Conservation (phyloP, 257 asterid species). For the Echium plantagineum region DNA sequence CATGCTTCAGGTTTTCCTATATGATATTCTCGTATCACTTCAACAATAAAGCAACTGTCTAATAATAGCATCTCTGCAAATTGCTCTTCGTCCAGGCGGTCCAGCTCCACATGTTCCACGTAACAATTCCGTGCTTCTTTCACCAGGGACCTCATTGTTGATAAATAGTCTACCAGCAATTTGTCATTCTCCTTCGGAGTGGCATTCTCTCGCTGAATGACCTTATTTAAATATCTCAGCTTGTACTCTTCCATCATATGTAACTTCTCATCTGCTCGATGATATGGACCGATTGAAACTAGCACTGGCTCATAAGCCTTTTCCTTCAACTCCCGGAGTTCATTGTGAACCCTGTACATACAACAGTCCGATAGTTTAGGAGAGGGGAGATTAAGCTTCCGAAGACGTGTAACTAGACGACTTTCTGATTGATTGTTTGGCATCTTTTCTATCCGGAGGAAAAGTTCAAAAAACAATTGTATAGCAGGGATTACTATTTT, state of each 20-base stretch:
- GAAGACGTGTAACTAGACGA: too few relatives aligned
- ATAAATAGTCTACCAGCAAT: slow-evolving; percentile 10
- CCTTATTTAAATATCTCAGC: slow-evolving; percentile 8
- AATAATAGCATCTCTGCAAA: slow-evolving; percentile 27
- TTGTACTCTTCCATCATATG: slow-evolving; percentile 27
- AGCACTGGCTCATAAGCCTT: slow-evolving; percentile 29
- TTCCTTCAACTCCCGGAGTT: slow-evolving; percentile 14
- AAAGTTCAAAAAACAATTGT: too few relatives aligned
- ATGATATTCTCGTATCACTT: slow-evolving; percentile 1
- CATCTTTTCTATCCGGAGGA: too few relatives aligned
- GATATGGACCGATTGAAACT: slow-evolving; percentile 31
- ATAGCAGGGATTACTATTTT: too few relatives aligned
- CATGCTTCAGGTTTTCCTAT: too few relatives aligned
- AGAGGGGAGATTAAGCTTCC: slow-evolving; percentile 3
- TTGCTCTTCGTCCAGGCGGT: neutral
- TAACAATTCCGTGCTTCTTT: slow-evolving; percentile 18
- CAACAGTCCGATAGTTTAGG: slow-evolving; percentile 2
- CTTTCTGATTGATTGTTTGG: too few relatives aligned
- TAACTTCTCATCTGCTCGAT: slow-evolving; percentile 10
- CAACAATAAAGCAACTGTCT: slow-evolving; percentile 33
- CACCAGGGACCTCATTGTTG: neutral
- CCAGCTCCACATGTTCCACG: slow-evolving; percentile 8
- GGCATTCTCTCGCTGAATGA: slow-evolving; percentile 8
- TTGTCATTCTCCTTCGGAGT: too few relatives aligned
- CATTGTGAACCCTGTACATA: slow-evolving; percentile 17